These are phyloP conservation scores for Kodamaea suecica DNA, from an alignment of 1,139 yeast genomes.

Conservation along the genomic window DNA sequence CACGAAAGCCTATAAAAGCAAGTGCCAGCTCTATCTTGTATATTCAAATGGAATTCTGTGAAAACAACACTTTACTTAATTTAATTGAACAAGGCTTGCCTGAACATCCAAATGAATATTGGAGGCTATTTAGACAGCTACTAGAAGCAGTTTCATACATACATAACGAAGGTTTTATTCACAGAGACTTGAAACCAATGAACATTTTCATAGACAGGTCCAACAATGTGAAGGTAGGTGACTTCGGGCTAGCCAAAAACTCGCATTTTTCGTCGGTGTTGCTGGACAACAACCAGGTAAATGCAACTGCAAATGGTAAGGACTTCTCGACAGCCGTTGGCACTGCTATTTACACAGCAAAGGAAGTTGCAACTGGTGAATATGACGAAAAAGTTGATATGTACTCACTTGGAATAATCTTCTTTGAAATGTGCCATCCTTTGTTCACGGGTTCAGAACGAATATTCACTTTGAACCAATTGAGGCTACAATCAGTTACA, in stretches of 20 bases:
- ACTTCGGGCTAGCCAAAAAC: constrained; percentile 92
- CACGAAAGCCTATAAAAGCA: neutral
- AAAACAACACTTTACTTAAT: constrained; percentile 83
- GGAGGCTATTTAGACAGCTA: constrained; percentile 85
- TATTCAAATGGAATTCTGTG: constrained; percentile 98
- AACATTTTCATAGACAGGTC: constrained; percentile 92
- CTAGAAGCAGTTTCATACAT: constrained; percentile 89
- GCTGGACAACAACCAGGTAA: constrained; percentile 41
- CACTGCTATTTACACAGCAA: constrained; percentile 88
- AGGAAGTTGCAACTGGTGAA: constrained; percentile 74
- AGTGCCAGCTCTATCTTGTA: constrained; percentile 52
- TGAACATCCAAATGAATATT: constrained; percentile 70
- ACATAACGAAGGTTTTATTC: constrained; percentile 91
- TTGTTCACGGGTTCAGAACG: constrained; percentile 92
- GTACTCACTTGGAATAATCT: constrained; percentile 91
- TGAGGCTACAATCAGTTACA: constrained; percentile 55
- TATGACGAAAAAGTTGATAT: constrained; percentile 93
- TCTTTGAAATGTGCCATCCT: constrained; percentile 89
- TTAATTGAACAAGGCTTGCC: constrained; percentile 80
- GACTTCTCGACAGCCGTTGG: constrained; percentile 92
- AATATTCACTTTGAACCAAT: constrained; percentile 59
- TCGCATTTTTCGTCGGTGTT: constrained; percentile 47
- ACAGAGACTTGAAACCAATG: constrained; percentile 92
- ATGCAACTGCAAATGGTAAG: constrained; percentile 40
- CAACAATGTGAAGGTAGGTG: constrained; percentile 90